Evolutionary conservation across 1,284 basidiomycete genomes (phyloP), one percentile per base, ranked within the genome.

Genomic region (Volvariella volvacea): DNA sequence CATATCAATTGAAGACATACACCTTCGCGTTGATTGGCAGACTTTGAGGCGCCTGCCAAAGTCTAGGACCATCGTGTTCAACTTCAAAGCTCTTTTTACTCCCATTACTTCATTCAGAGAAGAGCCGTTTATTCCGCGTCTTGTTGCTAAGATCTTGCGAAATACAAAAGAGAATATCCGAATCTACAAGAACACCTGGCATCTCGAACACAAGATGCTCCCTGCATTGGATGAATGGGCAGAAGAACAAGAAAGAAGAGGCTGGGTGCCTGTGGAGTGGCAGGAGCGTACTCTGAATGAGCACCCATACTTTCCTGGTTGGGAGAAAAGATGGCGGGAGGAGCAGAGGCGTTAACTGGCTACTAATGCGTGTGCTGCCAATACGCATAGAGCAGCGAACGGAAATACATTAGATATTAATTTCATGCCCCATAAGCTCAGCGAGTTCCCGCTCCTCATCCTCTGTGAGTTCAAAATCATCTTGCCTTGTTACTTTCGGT

Each of bases 401-500:
- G 34, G 14, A 15, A 36, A 4, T 6, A 6, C 34, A 36, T 20
- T 6, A n/a, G 15, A 15, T 36, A 15, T 36, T 36, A 8, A 36
- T 36, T 6, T 36, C 14, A 4, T 36, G 7, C n/a, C 19, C 19
- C 34, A 20, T 36, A 7, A 36, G 34, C 55, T 91, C 88, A 22
- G 81, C 88, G 16, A 93, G 70, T 57, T 92, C 89, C 22, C 76
- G 71, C 53, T 88, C 86, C 61, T 89, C 86, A 42, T 88, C 87
- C 52, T 84, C 83, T 4, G 83, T 79, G 53, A 88, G 58, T 39
- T 63, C 58, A 41, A 65, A 67, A 31, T 45, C 47, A 38, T 50
- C 50, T 21, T 47, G 55, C 41, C 28, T 52, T 48, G 42, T 52
- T 43, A 39, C 54, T 48, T 49, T 54, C 19, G 55, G 49, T 9